These are phyloP conservation scores for Lathyrus sativus DNA, from an alignment of 306 rosid genomes.

Conservation along the genomic window DNA sequence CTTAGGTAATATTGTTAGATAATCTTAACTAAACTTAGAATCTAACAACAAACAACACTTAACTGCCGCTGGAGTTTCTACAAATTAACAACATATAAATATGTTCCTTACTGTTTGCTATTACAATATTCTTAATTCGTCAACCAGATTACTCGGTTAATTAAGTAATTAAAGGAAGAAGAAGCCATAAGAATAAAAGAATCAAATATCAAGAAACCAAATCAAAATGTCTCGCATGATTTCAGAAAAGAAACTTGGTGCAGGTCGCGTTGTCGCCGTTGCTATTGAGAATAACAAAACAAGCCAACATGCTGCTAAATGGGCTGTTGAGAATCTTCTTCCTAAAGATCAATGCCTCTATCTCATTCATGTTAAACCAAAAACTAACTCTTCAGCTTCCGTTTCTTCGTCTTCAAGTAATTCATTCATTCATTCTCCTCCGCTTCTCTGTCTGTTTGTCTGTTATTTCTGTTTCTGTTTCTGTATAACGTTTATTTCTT, in stretches of 20 bases:
- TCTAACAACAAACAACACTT: conserved; percentile 1
- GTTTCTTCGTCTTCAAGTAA: conserved; percentile 33
- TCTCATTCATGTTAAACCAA: conserved; percentile 60
- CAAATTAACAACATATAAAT: conserved; percentile 3
- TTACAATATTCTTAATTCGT: neutral
- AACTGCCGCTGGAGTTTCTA: conserved; percentile 13
- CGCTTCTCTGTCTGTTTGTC: no score
- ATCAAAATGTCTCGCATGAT: conserved; percentile 33
- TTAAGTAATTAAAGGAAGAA: neutral
- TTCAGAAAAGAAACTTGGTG: conserved; percentile 47
- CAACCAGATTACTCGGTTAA: neutral
- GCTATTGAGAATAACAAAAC: conserved; percentile 74
- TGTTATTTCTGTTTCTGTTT: no score
- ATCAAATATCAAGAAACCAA: neutral
- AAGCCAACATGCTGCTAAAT: conserved; percentile 73
- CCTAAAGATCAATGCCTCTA: conserved; percentile 61
- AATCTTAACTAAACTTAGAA: conserved; percentile 32
- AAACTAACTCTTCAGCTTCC: conserved; percentile 34
- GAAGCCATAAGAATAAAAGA: neutral
- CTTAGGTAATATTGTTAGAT: neutral
- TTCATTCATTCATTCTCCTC: neutral
- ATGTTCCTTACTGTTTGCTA: neutral
- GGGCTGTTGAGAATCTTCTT: conserved; percentile 79
- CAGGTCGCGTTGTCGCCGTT: conserved; percentile 64
- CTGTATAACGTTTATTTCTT: no score